Conservation (phyloP, 495 filamentous ascomycete species). For the Cercophora samala region DNA sequence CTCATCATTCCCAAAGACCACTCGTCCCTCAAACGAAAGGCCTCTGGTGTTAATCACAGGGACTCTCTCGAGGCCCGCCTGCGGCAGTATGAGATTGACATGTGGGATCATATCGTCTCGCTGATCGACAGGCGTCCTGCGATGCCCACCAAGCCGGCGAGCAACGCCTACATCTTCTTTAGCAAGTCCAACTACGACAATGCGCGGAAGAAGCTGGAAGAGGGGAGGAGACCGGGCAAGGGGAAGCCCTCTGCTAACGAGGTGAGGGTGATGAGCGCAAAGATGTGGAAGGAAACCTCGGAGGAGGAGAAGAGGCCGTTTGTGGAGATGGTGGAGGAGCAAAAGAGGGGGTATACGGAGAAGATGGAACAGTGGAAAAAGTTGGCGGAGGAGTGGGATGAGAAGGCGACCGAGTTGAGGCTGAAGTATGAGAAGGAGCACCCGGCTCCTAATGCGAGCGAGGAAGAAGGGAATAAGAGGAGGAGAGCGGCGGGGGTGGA, state of each 20-base stretch:
- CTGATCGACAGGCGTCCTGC: conserved; percentile 70
- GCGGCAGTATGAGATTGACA: conserved; percentile 69
- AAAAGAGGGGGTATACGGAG: conserved; percentile 60
- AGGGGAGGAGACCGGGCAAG: conserved; percentile 58
- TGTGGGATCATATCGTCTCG: conserved; percentile 63
- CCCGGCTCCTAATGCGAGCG: conserved; percentile 28
- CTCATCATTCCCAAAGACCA: conserved; percentile 64
- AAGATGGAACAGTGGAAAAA: conserved; percentile 56
- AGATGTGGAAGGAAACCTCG: conserved; percentile 80
- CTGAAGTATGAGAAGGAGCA: conserved; percentile 60
- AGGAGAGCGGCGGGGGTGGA: conserved; percentile 32
- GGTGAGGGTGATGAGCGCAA: conserved; percentile 73
- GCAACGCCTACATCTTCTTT: conserved; percentile 72
- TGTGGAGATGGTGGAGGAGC: conserved; percentile 63
- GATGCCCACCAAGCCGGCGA: conserved; percentile 63
- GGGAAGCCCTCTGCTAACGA: conserved; percentile 72
- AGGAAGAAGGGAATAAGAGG: not conserved
- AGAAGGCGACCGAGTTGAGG: conserved; percentile 55
- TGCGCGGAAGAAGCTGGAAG: conserved; percentile 70
- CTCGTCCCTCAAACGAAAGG: conserved; percentile 51
- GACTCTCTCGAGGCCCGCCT: conserved; percentile 53
- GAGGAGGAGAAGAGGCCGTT: conserved; percentile 70
- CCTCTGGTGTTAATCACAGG: conserved; percentile 41
- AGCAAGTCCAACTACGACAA: conserved; percentile 76
- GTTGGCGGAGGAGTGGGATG: conserved; percentile 66